phyloP scores from a whole-genome alignment of 805 yeast genomes.

The Saccharomycopsis synnaedendra region DNA sequence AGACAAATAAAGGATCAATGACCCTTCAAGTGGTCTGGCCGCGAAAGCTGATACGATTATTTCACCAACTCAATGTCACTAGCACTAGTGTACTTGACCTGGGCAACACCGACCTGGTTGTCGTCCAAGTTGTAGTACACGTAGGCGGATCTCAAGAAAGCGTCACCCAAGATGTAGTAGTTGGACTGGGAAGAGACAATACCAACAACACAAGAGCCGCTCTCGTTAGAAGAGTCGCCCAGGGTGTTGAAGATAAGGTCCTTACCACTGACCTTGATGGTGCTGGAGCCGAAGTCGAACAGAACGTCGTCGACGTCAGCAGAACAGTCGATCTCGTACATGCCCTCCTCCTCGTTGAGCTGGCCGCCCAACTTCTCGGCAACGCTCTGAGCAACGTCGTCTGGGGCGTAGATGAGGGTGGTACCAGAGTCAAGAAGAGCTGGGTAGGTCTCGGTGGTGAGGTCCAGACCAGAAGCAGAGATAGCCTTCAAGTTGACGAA shows the following conservation, averaged over 20 bases:
- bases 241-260: conserved; percentile 20
- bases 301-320: conserved; percentile 24
- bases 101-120: conserved; percentile 45
- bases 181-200: background rate
- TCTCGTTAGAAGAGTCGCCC: conserved; percentile 1
- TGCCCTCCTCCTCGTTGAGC: background rate
- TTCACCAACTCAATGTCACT: conserved; percentile 14
- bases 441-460: conserved; percentile 20
- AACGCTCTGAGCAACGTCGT: conserved; percentile 4
- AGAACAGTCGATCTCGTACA: conserved; percentile 2
- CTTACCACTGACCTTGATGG: conserved; percentile 37
- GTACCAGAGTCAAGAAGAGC: conserved; percentile 36
- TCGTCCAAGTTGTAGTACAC: conserved; percentile 55
- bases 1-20: too few species aligned
- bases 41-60: too few species aligned
- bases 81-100: conserved; percentile 23
- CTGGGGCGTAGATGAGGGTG: conserved; percentile 33
- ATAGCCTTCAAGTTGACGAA: conserved; percentile 1
- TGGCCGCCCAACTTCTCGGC: conserved; percentile 4
- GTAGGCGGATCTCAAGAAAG: conserved; percentile 45
- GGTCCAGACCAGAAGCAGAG: background rate
- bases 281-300: conserved; percentile 48
- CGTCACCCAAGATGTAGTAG: conserved; percentile 39
- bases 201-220: conserved; percentile 5
- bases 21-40: too few species aligned